phyloP scores from a whole-genome alignment of 257 asterid genomes.

The Solanum pinnatisectum region DNA sequence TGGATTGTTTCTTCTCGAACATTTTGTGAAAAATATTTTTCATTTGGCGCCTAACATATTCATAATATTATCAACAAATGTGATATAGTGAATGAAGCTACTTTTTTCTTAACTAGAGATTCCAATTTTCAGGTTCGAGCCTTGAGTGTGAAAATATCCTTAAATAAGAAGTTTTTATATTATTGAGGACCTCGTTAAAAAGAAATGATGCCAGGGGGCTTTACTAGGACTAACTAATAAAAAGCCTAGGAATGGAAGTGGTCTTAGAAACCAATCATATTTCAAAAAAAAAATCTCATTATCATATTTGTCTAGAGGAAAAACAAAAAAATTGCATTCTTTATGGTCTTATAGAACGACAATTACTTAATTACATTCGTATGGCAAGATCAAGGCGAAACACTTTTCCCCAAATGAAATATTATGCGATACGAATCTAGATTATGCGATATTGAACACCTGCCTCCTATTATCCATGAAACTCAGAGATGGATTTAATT shows the following conservation, averaged over 20 bases:
- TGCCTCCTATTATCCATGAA: background rate
- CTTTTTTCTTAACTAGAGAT: too few species aligned
- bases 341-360: background rate
- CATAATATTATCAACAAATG: too few species aligned
- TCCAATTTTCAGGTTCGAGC: too few species aligned
- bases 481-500: background rate
- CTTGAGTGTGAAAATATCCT: too few species aligned
- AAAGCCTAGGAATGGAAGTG: background rate
- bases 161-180: too few species aligned
- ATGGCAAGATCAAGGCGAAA: background rate
- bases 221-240: background rate
- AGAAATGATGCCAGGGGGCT: background rate
- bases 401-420: fast-evolving
- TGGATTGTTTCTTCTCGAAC: background rate
- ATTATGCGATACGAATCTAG: fast-evolving
- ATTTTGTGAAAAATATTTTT: background rate
- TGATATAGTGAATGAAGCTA: too few species aligned
- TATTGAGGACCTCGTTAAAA: background rate
- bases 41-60: too few species aligned
- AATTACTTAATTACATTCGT: background rate
- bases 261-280: background rate
- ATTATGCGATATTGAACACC: background rate
- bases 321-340: background rate
- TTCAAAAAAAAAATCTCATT: background rate
- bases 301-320: too few species aligned